Conservation (phyloP, 257 asterid genomes). For the Solanum commersonii region DNA sequence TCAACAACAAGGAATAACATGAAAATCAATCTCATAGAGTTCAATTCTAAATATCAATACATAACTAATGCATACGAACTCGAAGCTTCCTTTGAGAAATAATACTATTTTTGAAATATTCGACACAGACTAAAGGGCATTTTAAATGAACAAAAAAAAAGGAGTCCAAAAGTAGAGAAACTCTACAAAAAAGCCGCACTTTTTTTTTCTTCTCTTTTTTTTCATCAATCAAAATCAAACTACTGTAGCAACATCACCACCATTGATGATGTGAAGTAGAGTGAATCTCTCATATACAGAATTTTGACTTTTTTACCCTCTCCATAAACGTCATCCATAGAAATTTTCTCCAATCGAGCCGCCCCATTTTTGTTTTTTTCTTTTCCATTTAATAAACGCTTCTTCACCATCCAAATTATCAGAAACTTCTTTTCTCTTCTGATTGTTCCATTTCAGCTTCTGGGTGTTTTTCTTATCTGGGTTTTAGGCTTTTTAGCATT, state of each 20-base stretch:
- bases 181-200: not conserved
- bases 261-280: not conserved
- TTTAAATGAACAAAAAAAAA: not conserved
- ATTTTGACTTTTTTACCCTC: not conserved
- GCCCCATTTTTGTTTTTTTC: not conserved
- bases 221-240: not conserved
- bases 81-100: not conserved
- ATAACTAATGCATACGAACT: not conserved
- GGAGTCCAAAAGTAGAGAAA: not conserved
- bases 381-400: not conserved
- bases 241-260: not conserved
- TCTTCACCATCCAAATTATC: not conserved
- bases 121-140: fast-evolving
- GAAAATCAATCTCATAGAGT: not conserved
- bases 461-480: not conserved
- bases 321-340: not conserved
- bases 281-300: not conserved
- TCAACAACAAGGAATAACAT: fast-evolving
- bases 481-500: not conserved
- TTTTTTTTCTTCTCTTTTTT: not conserved
- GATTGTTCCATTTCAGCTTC: not conserved
- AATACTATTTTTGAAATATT: not conserved
- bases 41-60: not conserved
- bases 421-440: not conserved
- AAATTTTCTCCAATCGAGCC: not conserved